These are phyloP conservation scores for Stellera chamaejasme DNA, from an alignment of 345 rosid genomes.

Conservation along the genomic window DNA sequence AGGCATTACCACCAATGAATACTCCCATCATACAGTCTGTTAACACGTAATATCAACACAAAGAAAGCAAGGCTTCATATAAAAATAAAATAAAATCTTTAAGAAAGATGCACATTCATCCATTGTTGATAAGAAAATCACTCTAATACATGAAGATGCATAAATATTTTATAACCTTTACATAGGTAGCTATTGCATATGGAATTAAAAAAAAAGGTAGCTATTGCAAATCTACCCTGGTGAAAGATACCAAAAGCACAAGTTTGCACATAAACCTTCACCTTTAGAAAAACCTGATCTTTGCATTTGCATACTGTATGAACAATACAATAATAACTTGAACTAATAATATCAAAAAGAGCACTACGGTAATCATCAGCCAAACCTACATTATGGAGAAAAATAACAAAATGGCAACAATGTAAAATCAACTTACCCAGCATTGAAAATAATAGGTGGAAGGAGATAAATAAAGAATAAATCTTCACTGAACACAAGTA, in stretches of 20 bases:
- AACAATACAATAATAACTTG: neutral
- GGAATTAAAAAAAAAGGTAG: no score
- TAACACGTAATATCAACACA: neutral
- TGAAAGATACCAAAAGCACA: no score
- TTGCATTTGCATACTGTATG: neutral
- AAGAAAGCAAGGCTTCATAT: neutral
- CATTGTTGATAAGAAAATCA: neutral
- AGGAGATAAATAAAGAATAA: slow-evolving; percentile 95
- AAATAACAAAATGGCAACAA: neutral
- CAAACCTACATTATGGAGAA: neutral
- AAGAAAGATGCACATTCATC: neutral
- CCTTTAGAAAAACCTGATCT: neutral
- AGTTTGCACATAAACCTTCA: no score
- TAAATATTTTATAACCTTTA: no score
- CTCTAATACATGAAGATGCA: neutral
- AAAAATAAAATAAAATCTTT: neutral
- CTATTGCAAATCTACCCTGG: no score
- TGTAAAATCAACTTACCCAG: slow-evolving; percentile 53
- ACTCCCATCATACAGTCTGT: neutral
- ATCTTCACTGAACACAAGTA: slow-evolving; percentile 92
- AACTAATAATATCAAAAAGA: neutral
- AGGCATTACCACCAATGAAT: neutral
- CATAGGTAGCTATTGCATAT: no score
- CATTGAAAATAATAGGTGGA: slow-evolving; percentile 95
- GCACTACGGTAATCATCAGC: neutral